These are phyloP conservation scores for Purpureocillium lavendulum DNA, from an alignment of 2,329 filamentous ascomycete species.

Conservation along the genomic window DNA sequence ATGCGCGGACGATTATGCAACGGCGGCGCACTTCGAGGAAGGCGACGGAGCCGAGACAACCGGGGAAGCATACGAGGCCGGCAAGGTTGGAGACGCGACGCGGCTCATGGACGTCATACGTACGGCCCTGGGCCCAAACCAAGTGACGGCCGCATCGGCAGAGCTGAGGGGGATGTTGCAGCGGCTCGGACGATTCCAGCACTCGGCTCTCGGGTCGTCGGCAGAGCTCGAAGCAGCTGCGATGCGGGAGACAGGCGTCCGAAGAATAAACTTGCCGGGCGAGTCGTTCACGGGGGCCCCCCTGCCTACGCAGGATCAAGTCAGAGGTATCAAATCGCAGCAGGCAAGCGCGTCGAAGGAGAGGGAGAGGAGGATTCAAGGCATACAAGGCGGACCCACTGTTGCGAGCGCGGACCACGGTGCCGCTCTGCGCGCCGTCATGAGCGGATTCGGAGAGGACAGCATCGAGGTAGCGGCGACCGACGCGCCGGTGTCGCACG, in stretches of 20 bases:
- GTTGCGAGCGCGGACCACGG: not conserved
- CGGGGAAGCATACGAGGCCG: not conserved
- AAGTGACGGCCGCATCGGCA: not conserved
- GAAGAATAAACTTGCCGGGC: not conserved
- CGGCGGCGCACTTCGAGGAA: not conserved
- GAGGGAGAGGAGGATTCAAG: not conserved
- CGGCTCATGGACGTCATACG: not conserved
- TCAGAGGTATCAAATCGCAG: constrained; percentile 7
- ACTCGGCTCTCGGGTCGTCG: not conserved
- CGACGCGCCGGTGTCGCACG: not conserved
- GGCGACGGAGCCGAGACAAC: not conserved
- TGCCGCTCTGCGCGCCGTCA: not conserved
- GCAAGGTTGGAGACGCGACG: not conserved
- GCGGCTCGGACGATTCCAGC: not conserved
- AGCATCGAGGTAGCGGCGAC: not conserved
- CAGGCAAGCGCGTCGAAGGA: not conserved
- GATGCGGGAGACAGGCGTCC: not conserved
- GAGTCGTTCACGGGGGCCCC: not conserved
- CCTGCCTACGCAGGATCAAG: not conserved
- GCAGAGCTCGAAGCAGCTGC: not conserved
- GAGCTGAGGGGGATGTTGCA: not conserved
- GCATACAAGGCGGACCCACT: not conserved
- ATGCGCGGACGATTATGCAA: not conserved
- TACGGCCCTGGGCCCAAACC: not conserved
- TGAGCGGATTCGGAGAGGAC: constrained; percentile 1